These are phyloP conservation scores for Entomophthora muscae DNA, from an alignment of 371 early-diverging fungal species.

Conservation along the genomic window DNA sequence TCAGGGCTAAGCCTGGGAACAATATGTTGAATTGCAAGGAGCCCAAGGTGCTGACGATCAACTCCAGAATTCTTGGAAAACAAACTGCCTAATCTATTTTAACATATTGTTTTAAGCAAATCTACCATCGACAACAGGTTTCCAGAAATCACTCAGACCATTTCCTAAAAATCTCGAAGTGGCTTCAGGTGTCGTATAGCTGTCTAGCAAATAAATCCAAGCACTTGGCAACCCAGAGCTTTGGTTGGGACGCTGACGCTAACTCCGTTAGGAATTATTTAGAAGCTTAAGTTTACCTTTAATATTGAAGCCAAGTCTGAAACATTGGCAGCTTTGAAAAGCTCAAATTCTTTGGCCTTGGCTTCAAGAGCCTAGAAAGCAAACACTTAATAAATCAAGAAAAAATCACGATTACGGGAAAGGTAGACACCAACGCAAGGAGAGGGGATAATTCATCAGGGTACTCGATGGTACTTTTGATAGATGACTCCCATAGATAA, in stretches of 20 bases:
- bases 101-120: too few species aligned
- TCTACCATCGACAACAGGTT: constrained; percentile 47
- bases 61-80: constrained; percentile 26
- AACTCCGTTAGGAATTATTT: not conserved
- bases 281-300: not conserved
- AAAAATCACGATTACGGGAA: not conserved
- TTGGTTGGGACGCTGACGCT: not conserved
- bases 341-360: not conserved
- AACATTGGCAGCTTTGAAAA: not conserved
- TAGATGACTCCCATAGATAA: not conserved
- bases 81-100: constrained; percentile 48
- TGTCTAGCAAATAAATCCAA: not conserved
- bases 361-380: not conserved
- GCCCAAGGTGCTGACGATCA: constrained; percentile 77
- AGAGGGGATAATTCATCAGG: not conserved
- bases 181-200: not conserved
- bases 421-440: not conserved
- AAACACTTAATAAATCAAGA: too few species aligned
- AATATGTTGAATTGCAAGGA: constrained; percentile 52
- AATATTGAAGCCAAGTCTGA: not conserved
- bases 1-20: constrained; percentile 38
- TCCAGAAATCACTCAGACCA: constrained; percentile 68
- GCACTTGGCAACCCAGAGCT: not conserved
- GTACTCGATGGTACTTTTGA: not conserved
- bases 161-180: not conserved